These are phyloP conservation scores for Medakamo hakoo DNA, from an alignment of 139 green algal species.

Conservation along the genomic window DNA sequence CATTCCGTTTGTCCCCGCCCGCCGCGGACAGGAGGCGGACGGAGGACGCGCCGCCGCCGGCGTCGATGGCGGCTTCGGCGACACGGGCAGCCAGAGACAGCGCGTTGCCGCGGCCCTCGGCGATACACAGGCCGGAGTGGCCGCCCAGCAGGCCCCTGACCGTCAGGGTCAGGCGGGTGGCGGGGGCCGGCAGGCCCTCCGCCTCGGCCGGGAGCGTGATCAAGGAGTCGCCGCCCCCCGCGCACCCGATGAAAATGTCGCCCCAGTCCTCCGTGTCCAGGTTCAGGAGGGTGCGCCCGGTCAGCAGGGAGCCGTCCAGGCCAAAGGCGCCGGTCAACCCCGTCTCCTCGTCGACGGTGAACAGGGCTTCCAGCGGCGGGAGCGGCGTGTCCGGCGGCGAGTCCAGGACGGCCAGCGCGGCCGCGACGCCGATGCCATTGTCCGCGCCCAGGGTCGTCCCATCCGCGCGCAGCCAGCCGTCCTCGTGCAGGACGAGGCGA, in stretches of 20 bases:
- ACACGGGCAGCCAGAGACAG: constrained; percentile 13
- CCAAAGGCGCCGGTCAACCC: constrained; percentile 39
- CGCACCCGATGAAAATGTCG: constrained; percentile 56
- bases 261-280: constrained; percentile 65
- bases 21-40: constrained; percentile 16
- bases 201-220: constrained; percentile 21
- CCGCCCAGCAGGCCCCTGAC: constrained; percentile 36
- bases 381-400: constrained; percentile 21
- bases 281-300: constrained; percentile 49
- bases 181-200: constrained; percentile 1
- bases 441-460: constrained; percentile 60
- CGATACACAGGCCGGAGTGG: constrained; percentile 41
- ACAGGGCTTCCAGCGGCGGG: constrained; percentile 57
- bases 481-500: constrained; percentile 22
- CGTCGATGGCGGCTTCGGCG: constrained; percentile 4
- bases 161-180: neutral
- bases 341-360: constrained; percentile 59
- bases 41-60: neutral
- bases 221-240: constrained; percentile 41
- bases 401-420: constrained; percentile 47
- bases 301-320: constrained; percentile 35
- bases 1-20: constrained; percentile 64
- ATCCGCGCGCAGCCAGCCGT: constrained; percentile 40
- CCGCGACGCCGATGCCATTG: constrained; percentile 51
- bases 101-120: constrained; percentile 35